Conservation (phyloP, 768 basidiomycete species). For the Macrolepiota fuliginosa region DNA sequence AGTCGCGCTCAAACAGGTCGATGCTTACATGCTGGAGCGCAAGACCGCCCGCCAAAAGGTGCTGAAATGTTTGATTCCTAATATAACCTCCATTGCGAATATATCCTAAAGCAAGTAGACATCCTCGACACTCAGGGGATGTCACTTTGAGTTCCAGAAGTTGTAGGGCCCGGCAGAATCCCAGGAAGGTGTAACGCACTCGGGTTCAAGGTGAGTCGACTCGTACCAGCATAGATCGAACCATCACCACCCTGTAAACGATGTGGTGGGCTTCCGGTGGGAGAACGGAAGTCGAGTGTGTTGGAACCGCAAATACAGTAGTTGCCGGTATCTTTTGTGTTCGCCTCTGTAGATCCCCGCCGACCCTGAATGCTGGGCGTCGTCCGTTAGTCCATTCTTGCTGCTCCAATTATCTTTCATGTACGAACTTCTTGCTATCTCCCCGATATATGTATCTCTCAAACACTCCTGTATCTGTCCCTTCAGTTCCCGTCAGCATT, state of each 20-base stretch:
- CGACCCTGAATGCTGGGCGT: no score
- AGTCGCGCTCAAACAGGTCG: conserved; percentile 51
- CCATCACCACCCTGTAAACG: conserved; percentile 63
- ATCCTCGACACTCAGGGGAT: conserved; percentile 72
- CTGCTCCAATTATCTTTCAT: no score
- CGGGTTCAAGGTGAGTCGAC: conserved; percentile 92
- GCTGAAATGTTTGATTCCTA: conserved; percentile 95
- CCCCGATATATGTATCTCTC: no score
- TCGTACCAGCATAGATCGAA: conserved; percentile 50
- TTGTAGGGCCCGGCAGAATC: conserved; percentile 74
- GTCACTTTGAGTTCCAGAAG: conserved; percentile 63
- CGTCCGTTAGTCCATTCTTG: no score
- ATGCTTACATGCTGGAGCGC: conserved; percentile 66
- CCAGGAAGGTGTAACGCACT: conserved; percentile 78
- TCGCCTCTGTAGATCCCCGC: no score
- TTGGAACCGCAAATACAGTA: no score
- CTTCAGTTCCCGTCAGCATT: no score
- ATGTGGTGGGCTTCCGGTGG: conserved; percentile 78
- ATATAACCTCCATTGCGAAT: conserved; percentile 97
- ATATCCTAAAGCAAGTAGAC: conserved; percentile 90
- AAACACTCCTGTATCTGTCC: no score
- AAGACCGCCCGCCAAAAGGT: conserved; percentile 55
- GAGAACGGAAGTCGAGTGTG: conserved; percentile 81
- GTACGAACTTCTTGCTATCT: no score
- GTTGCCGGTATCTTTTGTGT: no score